Evolutionary conservation across 371 early-diverging fungal genomes (phyloP), one percentile per base, ranked within the genome.

Genomic region (Mucor sp.): DNA sequence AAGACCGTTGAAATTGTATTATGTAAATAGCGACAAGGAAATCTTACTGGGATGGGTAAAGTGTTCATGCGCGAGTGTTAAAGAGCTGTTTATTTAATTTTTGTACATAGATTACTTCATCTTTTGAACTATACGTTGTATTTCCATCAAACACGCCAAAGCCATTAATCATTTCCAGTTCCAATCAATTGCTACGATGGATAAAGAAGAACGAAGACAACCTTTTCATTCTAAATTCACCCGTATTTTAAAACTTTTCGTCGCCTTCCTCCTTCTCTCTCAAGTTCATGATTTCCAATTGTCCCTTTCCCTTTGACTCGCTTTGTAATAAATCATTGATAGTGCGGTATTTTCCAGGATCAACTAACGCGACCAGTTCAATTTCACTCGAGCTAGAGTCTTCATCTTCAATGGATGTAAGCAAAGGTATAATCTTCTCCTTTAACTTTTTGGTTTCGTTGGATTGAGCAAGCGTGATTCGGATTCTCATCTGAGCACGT

Each of bases 401-500:
- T 74, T 98, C 97, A 62, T 95, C 95, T 79, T 97, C 97, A 43
- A 93, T 79, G 3, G 84, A 82, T 4, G 89, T 82, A n/a, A 95
- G 65, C 70, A 93, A 74, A 43, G 89, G 75, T 56, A 78, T 62
- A n/a, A 97, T 60, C 69, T 87, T 90, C 32, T 96, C 96, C 63
- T 90, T 88, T 63, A 97, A 33, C 72, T 90, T 87, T 82, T 98
- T 99, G 1, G 88, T 87, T 27, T 97, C 97, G 76, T 95, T 97
- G 4, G 78, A 80, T 48, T 84, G 83, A 0, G 94, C 86, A 59
- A 96, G 67, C 3, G 82, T 83, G 15, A 98, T 68, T 67, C 94
- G 80, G 14, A 97, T 68, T 6, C 95, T 83, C 98, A 99, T 98
- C 72, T 94, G 95, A 7, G 97, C 98, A 56, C 96, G 85, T 15